phyloP scores from a whole-genome alignment of 441 rosid genomes.

The Eugenia klotzschiana region DNA sequence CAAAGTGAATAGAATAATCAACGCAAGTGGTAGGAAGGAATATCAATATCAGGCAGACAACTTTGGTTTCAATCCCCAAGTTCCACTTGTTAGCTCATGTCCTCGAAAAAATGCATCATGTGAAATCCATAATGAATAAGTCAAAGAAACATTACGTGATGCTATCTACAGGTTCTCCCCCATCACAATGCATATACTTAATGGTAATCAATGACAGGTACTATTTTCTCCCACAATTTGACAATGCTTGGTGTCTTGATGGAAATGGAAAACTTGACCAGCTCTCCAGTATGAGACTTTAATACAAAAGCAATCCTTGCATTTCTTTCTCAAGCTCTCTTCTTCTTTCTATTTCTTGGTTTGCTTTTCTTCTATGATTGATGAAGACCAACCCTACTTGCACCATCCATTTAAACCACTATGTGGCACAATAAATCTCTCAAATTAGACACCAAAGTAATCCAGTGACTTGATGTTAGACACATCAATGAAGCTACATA shows the following conservation, averaged over 20 bases:
- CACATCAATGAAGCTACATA: neutral
- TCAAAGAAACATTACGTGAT: neutral
- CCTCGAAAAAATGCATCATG: neutral
- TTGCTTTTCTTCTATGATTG: neutral
- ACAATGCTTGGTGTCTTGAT: neutral
- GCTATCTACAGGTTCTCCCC: neutral
- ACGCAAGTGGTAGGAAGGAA: neutral
- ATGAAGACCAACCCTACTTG: neutral
- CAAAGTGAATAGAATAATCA: neutral
- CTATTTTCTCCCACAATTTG: neutral
- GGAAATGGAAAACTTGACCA: neutral
- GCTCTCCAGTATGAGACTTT: neutral
- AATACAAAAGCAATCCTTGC: neutral
- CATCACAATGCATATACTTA: neutral
- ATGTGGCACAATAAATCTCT: neutral
- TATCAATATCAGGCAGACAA: neutral
- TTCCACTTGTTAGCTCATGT: neutral
- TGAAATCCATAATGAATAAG: neutral
- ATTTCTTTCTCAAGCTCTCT: neutral
- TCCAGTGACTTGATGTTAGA: neutral
- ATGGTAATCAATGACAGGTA: neutral
- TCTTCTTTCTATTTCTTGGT: neutral
- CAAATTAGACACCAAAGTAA: neutral
- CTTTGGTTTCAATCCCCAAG: neutral
- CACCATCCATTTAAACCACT: neutral